Base-by-base conservation (phyloP, 192 early-diverging fungal genomes). In the Dimargaris xerosporica region DNA sequence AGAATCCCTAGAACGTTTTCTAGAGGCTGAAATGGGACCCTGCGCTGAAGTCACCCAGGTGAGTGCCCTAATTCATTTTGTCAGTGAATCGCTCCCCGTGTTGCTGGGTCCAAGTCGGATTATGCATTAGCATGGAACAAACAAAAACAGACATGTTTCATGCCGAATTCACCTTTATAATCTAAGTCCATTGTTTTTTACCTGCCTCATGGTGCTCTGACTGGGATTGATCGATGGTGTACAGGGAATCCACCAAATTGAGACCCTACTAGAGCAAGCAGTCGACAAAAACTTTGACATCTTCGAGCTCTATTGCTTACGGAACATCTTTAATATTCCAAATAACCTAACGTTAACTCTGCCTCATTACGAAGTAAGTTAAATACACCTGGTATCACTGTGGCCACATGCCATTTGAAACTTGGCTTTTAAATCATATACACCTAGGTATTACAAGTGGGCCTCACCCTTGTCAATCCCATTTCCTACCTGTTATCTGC, bases 271-370 rank as follows among this genome's bases (percentile, higher is more conserved):
- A 15, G 89, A 91, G 65, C 71, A 84, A 28, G 72, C 82, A 5
- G 82, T 93, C 55, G 91, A 91, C 66, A 83, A 83, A 64, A 77
- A 82, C 64, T 91, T 91, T 78, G 91, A 91, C 69, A 77, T 80
- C 31, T 89, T 88, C 66, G 89, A 93, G 65, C 69, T 90, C 11
- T 91, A 86, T 63, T 77, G 75, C 0, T 73, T 87, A 61, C 78
- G 82, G 47, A 89, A 88, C 46, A 74, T 91, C 61, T 89, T 93
- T 48, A 75, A 73, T 41, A 67, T 91, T 28, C 86, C 84, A 2
- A 65, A 73, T 17, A 76, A 80, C 62, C 64, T 82, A 16, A 66
- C 66, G 43, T 69, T 84, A 31, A 64, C 69, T 3, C 69, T 86
- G 3, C 73, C 78, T 16, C 79, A 83, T 44, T 71, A 81, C 53